Conservation (phyloP, 2,329 filamentous ascomycete genomes). For the Coccinonectria pachysandricola region DNA sequence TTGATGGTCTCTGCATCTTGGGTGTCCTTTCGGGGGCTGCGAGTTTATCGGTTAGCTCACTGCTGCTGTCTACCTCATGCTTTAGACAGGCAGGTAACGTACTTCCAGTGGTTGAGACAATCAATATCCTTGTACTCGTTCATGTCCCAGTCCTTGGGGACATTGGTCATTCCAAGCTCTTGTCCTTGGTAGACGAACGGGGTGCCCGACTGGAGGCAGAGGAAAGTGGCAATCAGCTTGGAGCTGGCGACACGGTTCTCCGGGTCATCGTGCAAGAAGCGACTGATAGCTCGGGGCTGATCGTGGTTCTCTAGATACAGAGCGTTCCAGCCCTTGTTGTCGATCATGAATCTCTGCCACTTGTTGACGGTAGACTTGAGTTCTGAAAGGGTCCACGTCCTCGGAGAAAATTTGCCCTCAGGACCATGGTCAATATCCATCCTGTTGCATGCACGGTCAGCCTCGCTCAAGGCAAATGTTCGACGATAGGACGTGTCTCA, state of each 20-base stretch:
- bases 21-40: constrained; percentile 27
- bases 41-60: constrained; percentile 1
- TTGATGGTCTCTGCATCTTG: constrained; percentile 28
- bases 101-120: constrained; percentile 41
- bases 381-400: constrained; percentile 36
- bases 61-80: background rate
- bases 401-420: constrained; percentile 32
- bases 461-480: too few relatives aligned
- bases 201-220: constrained; percentile 49
- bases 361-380: constrained; percentile 43
- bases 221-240: constrained; percentile 50
- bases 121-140: constrained; percentile 61
- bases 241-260: constrained; percentile 38
- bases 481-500: too few relatives aligned
- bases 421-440: constrained; percentile 39
- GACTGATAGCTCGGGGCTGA: constrained; percentile 48
- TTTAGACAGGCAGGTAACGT: constrained; percentile 14
- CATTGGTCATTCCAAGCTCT: constrained; percentile 57
- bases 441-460: too few relatives aligned
- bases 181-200: constrained; percentile 62
- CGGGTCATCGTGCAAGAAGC: constrained; percentile 41
- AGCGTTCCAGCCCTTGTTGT: constrained; percentile 53
- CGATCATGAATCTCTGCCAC: constrained; percentile 51
- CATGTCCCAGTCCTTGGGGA: constrained; percentile 49
- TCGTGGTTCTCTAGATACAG: constrained; percentile 59